Evolutionary conservation across 805 yeast genomes (phyloP), one percentile per base, ranked within the genome.

Genomic region (Jamesozyma spencerorum): DNA sequence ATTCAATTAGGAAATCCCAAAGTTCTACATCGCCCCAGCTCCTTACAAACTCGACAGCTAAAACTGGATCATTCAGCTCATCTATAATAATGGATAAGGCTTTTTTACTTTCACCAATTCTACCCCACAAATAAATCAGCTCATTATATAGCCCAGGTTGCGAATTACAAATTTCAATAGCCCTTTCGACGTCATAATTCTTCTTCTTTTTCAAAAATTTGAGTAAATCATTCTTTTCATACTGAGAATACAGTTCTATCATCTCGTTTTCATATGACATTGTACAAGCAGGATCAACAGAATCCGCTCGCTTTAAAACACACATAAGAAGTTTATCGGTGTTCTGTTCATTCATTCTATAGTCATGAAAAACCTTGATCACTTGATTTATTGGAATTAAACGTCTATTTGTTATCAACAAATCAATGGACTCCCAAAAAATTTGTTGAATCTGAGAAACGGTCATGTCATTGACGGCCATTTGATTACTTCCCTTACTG

Each of bases 21-120:
- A 86, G 64, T n/a, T 85, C 94, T 18, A 67, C 60, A 50, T 86
- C 94, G 38, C 78, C 76, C 44, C 75, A 70, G 36, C 72, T 75
- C 10, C 70, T 70, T 1, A 88, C 92, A 68, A 87, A 92, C 14
- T 70, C 71, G 18, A 92, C 82, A 0, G 97, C 97, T 47, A 74
- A 69, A 31, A 73, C 72, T 0, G 95, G 90, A 55, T 90, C 92
- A 40, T 80, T 71, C 38, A 88, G 63, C 49, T 84, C 73, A 47
- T 84, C 81, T 31, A 87, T 77, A 13, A 92, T 86, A 33, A 92
- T 65, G 42, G 69, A 72, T 50, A 90, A 63, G 0, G 97, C 97
- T 45, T 76, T 73, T 45, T 71, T 72, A 42, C 79, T 77, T 48
- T 84, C 83, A 1, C 98, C 97, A 19, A 84, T 79, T 50, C 77